phyloP scores from a whole-genome alignment of 345 rosid species.

The Rhodamnia rubescens region DNA sequence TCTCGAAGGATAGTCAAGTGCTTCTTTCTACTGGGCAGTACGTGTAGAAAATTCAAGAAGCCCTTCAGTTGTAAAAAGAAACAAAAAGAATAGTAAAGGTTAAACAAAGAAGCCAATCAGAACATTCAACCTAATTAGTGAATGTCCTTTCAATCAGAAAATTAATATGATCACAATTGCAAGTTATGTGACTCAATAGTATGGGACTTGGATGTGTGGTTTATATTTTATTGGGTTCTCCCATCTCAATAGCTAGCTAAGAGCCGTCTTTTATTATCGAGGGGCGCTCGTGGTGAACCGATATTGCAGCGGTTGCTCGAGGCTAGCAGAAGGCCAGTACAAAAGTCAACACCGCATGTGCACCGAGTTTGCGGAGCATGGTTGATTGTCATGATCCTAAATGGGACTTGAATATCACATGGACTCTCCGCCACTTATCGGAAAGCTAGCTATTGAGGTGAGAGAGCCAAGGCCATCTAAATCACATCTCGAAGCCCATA shows the following conservation, averaged over 20 bases:
- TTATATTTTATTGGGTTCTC: not conserved
- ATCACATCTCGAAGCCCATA: not conserved
- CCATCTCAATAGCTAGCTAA: not conserved
- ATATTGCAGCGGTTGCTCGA: not conserved
- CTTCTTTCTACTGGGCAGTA: slow-evolving; percentile 20
- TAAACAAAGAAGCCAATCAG: not conserved
- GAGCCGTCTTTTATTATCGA: not conserved
- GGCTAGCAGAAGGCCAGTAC: not conserved
- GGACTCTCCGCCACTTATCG: not conserved
- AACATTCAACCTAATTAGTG: not conserved
- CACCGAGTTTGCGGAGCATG: too few species aligned
- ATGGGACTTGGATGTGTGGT: too few species aligned
- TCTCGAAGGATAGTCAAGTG: slow-evolving; percentile 17
- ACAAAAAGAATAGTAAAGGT: not conserved
- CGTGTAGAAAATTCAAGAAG: slow-evolving; percentile 5
- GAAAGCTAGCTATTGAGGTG: not conserved
- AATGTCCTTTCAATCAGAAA: not conserved
- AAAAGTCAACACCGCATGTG: not conserved
- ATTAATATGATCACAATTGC: not conserved
- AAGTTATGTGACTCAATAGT: not conserved
- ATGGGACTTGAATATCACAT: too few species aligned
- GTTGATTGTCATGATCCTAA: too few species aligned
- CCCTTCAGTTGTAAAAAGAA: not conserved
- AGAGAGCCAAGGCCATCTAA: not conserved
- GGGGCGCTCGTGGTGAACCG: not conserved